Percentiles rank a stretch among this genome's conserved stretches.
These are phyloP conservation scores for Zygotorulaspora danielsina DNA, from an alignment of 805 yeast genomes.

Conservation along the genomic window DNA sequence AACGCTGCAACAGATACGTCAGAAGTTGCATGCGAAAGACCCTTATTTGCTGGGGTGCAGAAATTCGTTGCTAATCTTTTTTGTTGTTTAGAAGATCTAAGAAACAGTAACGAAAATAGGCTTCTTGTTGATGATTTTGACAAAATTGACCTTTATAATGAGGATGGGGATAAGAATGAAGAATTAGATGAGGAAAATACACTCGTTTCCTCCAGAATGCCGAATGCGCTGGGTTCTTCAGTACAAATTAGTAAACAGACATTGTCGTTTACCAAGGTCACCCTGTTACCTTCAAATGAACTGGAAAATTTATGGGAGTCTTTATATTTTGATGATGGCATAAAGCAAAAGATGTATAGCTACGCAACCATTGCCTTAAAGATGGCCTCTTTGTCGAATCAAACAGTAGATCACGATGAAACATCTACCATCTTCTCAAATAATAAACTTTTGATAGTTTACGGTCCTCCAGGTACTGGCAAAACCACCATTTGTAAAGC, in stretches of 20 bases:
- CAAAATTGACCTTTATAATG: conserved; percentile 28
- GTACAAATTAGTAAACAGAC: conserved; percentile 21
- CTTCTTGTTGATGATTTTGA: conserved; percentile 28
- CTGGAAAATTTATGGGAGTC: conserved; percentile 38
- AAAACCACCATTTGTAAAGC: conserved; percentile 43
- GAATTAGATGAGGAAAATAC: conserved; percentile 19
- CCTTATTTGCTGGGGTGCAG: background rate
- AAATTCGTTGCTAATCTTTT: conserved; percentile 12
- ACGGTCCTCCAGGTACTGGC: conserved; percentile 49
- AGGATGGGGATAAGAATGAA: conserved; percentile 11
- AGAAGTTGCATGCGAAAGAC: conserved; percentile 1
- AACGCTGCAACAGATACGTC: background rate
- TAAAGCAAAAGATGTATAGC: conserved; percentile 34
- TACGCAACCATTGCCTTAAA: conserved; percentile 35
- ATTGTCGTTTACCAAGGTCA: conserved; percentile 16
- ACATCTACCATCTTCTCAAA: conserved; percentile 13
- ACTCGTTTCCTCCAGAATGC: conserved; percentile 3
- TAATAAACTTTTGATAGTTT: conserved; percentile 32
- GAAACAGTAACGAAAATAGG: conserved; percentile 5
- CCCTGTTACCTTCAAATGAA: conserved; percentile 30
- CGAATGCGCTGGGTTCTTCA: conserved; percentile 4
- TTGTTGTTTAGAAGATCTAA: conserved; percentile 17
- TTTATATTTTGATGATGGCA: conserved; percentile 30
- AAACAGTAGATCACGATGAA: conserved; percentile 1
- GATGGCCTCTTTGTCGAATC: conserved; percentile 17